Percentiles rank a stretch among this genome's conserved stretches.
phyloP scores from a whole-genome alignment of 257 asterid genomes.

The Voacanga thouarsii region DNA sequence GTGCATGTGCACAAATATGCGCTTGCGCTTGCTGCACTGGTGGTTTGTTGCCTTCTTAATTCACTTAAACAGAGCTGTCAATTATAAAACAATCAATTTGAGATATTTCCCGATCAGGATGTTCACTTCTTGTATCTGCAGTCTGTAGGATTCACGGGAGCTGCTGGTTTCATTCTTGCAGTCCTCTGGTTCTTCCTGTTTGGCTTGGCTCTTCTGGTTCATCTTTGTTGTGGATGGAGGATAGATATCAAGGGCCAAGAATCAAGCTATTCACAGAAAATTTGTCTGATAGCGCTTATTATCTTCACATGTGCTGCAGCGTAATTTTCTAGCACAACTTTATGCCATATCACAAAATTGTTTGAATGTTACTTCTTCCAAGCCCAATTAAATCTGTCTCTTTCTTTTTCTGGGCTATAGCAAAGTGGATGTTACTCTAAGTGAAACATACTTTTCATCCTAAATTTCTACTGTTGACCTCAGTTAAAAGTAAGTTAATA shows the following conservation, averaged over 20 bases:
- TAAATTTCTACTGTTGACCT: too few species aligned
- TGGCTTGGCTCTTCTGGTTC: constrained; percentile 71
- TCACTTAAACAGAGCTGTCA: background rate
- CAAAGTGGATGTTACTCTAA: background rate
- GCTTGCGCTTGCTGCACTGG: background rate
- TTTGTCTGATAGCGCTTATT: constrained; percentile 64
- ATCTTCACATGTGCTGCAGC: constrained; percentile 74
- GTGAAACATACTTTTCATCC: background rate
- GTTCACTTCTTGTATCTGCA: constrained; percentile 27
- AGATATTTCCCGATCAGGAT: constrained; percentile 8
- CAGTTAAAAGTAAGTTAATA: too few species aligned
- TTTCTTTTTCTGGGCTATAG: background rate
- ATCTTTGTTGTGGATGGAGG: constrained; percentile 78
- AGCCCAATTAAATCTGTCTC: background rate
- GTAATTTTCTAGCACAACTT: constrained; percentile 43
- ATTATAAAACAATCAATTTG: background rate
- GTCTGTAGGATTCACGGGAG: constrained; percentile 96
- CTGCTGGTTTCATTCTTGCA: constrained; percentile 64
- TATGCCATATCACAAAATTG: background rate
- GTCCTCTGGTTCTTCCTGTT: constrained; percentile 80
- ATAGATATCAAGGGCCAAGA: constrained; percentile 45
- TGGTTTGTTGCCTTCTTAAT: background rate
- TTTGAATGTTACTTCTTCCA: background rate
- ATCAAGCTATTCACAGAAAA: constrained; percentile 52
- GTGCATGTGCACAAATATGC: background rate